Evolutionary conservation across 139 green algal species (phyloP), one percentile per base, ranked within the genome.

Genomic region (Coelastrella sp.): DNA sequence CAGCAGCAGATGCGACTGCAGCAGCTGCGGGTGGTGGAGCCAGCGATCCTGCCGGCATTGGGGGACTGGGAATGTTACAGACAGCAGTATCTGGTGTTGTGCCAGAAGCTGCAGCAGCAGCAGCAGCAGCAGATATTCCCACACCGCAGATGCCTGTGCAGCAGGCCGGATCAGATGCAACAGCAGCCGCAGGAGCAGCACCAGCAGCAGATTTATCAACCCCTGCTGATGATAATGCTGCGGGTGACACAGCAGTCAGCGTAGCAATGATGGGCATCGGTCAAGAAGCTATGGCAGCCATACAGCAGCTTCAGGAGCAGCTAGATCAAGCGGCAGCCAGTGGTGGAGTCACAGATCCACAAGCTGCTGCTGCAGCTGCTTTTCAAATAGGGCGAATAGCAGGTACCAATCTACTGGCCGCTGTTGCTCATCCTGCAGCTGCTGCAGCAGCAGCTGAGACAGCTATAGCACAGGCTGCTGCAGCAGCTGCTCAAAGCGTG

Each of bases 11-110:
- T 72, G 76, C 76, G 15, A 89, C 85, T 37, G 85, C 93, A 38
- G 74, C 84, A 97, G 68, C 34, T 32, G 0, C 53, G 64, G 15
- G 32, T 92, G 78, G 66, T 97, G 34, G 25, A 73, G 35, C 34
- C 60, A 1, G 59, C 57, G 6, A 86, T 79, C 4, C 78, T 96
- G 17, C 57, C 15, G 13, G 27, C 21, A 35, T 30, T 62, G 27
- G 17, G 51, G 34, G 50, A 3, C 23, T 34, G 50, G 35, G 69
- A 37, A 51, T 11, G 25, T 15, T 37, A 7, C 23, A 37, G 5
- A 19, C 53, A 30, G 53, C 53, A 30, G 53, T 5, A 7, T 32
- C 6, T n/a, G 53, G 53, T 64, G 53, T 9, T n/a, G 53, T 9
- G 17, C 27, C 2, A 32, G 53, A 64, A 9, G 7, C 53, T 64